Evolutionary conservation across 306 rosid species (phyloP), one percentile per base, ranked within the genome.

Genomic region (Styphnolobium japonicum): DNA sequence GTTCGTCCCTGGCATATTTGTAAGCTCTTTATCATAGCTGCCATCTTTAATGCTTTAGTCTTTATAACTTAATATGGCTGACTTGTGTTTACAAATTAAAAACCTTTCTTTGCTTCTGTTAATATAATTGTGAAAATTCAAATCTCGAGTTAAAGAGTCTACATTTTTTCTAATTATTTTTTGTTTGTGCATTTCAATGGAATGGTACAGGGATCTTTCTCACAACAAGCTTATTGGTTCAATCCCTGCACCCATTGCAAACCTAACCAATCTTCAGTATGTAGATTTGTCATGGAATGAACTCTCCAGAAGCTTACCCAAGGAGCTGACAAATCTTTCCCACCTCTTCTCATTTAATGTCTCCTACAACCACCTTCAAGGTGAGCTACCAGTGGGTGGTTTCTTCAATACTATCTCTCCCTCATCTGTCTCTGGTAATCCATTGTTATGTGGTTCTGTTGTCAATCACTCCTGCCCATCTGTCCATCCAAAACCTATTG

Each of bases 341-440:
- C 88, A 75, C 40, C 92, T 95, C 48, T 69, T 83, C 22, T 82
- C 86, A 79, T 93, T 95, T 73, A 85, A 95, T 80, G 90, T 93
- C 66, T 93, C 98, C 57, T 81, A 90, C 83, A 95, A 95, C 81
- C 88, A 83, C 72, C 89, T 95, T 70, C 83, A 88, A 75, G 99
- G 99, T 63, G 98, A 95, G 71, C 79, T 95, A 10, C 99, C 99
- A n/a, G 86, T 83, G 7, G 98, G 98, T 36, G 99, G 99, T 27
- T 91, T 92, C 91, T 95, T 95, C 91, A 90, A 91, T 79, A 83
- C 84, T 1, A 90, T 95, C 69, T 64, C 98, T 76, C 90, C 91
- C 9, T 88, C 93, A 53, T 90, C 90, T 39, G 78, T 95, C 43
- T 79, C 77, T 9, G 91, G 89, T 55, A 95, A 95, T 70, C 93